A percentile compares a stretch with the other conserved stretches of the same genome.
Conservation (phyloP, 768 basidiomycete species). For the Tylopilus intermedius region DNA sequence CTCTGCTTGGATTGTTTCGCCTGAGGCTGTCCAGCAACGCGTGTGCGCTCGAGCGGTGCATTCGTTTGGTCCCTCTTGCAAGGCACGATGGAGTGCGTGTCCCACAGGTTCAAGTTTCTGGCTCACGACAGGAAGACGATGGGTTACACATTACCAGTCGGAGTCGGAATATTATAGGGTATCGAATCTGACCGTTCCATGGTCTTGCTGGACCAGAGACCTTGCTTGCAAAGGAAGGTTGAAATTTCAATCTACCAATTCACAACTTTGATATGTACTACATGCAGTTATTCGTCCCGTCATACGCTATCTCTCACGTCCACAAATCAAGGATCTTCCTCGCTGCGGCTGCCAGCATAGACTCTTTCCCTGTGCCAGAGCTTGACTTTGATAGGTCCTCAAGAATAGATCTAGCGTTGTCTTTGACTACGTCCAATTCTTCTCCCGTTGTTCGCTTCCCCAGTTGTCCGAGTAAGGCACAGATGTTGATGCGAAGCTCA, state of each 20-base stretch:
- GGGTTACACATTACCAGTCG: too few relatives aligned
- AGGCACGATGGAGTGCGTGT: too few relatives aligned
- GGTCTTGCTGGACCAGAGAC: too few relatives aligned
- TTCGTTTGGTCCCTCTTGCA: too few relatives aligned
- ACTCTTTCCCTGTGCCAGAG: conserved; percentile 31
- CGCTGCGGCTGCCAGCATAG: conserved; percentile 35
- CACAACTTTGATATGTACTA: too few relatives aligned
- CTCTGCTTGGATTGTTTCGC: too few relatives aligned
- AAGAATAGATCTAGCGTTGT: conserved; percentile 45
- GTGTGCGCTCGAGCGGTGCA: too few relatives aligned
- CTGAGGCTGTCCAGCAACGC: too few relatives aligned
- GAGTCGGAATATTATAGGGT: too few relatives aligned
- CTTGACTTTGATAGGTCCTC: conserved; percentile 41
- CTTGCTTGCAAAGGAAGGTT: neutral
- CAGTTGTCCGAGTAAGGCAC: conserved; percentile 64
- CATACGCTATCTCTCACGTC: conserved; percentile 16
- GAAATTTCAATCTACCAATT: neutral
- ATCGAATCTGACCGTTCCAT: too few relatives aligned
- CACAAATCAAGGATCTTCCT: conserved; percentile 41
- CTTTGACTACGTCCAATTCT: conserved; percentile 47
- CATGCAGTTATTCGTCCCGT: neutral
- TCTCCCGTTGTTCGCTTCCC: conserved; percentile 48
- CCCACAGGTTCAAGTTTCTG: too few relatives aligned
- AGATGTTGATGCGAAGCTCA: conserved; percentile 74
- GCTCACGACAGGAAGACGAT: too few relatives aligned